Percentiles rank a stretch among this genome's conserved stretches.
Conservation (phyloP, 306 rosid genomes). For the Vicia faba region DNA sequence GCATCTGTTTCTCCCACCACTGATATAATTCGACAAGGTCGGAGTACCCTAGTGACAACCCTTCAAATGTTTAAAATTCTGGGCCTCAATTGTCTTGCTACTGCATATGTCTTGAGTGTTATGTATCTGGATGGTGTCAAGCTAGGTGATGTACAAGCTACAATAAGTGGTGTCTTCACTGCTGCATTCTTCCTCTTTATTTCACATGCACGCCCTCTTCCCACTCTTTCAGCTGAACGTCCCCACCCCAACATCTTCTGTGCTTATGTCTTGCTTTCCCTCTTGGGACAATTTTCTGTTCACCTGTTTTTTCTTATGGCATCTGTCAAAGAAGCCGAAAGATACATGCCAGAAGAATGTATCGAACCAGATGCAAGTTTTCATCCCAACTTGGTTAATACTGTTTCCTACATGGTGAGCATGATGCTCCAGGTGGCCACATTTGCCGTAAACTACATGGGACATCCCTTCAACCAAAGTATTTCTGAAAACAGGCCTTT, state of each 20-base stretch:
- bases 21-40: slow-evolving; percentile 97
- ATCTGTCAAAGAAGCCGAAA: slow-evolving; percentile 87
- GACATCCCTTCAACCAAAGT: slow-evolving; percentile 99
- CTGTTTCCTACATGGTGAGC: slow-evolving; percentile 97
- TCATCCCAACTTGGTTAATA: slow-evolving; percentile 96
- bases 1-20: slow-evolving; percentile 93
- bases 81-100: slow-evolving; percentile 98
- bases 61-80: slow-evolving; percentile 99
- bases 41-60: slow-evolving; percentile 96
- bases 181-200: slow-evolving; percentile 97
- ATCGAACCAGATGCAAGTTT: slow-evolving; percentile 89
- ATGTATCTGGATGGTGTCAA: slow-evolving; percentile 98
- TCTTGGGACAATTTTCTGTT: slow-evolving; percentile 86
- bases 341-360: slow-evolving; percentile 95
- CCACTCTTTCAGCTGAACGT: slow-evolving; percentile 80
- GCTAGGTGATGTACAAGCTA: slow-evolving; percentile 96
- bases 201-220: slow-evolving; percentile 97
- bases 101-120: slow-evolving; percentile 97
- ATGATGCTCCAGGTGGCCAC: slow-evolving; percentile 99
- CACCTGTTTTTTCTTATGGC: slow-evolving; percentile 78
- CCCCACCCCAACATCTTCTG: slow-evolving; percentile 92
- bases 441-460: slow-evolving; percentile 98
- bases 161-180: slow-evolving; percentile 96
- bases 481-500: slow-evolving; percentile 88
- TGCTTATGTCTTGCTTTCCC: slow-evolving; percentile 83